Evolutionary conservation across 441 rosid genomes (phyloP).

Genomic region (Gossypium aridum): DNA sequence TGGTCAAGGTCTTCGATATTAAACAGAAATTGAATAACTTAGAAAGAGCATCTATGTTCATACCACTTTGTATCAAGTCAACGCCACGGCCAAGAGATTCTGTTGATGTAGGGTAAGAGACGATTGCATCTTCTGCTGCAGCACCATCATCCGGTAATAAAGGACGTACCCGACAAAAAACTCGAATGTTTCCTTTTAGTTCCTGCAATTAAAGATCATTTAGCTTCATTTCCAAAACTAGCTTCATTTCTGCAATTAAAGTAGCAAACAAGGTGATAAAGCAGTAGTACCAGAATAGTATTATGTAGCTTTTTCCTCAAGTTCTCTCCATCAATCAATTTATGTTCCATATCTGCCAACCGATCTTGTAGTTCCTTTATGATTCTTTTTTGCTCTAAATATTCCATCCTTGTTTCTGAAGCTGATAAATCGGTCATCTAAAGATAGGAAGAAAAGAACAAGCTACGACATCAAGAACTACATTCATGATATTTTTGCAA

Average conservation of each 20-base stretch:
- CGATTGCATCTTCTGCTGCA: slow-evolving; percentile 45
- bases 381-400: slow-evolving; percentile 44
- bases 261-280: neutral
- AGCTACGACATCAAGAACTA: neutral
- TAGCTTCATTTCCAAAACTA: neutral
- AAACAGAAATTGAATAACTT: neutral
- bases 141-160: slow-evolving; percentile 71
- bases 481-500: neutral
- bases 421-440: slow-evolving; percentile 61
- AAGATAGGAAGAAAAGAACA: neutral
- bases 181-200: slow-evolving; percentile 94
- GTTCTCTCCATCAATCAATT: slow-evolving; percentile 71
- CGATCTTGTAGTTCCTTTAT: slow-evolving; percentile 46
- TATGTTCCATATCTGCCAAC: slow-evolving; percentile 57
- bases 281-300: slow-evolving; percentile 63
- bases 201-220: slow-evolving; percentile 41
- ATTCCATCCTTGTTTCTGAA: slow-evolving; percentile 44
- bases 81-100: slow-evolving; percentile 83
- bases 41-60: neutral
- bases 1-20: neutral
- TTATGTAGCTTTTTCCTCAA: slow-evolving; percentile 88
- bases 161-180: slow-evolving; percentile 95
- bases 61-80: slow-evolving; percentile 83
- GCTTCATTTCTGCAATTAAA: too few relatives aligned
- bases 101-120: slow-evolving; percentile 65